These are phyloP conservation scores for Syzygium aromaticum DNA, from an alignment of 345 rosid genomes.

Conservation along the genomic window DNA sequence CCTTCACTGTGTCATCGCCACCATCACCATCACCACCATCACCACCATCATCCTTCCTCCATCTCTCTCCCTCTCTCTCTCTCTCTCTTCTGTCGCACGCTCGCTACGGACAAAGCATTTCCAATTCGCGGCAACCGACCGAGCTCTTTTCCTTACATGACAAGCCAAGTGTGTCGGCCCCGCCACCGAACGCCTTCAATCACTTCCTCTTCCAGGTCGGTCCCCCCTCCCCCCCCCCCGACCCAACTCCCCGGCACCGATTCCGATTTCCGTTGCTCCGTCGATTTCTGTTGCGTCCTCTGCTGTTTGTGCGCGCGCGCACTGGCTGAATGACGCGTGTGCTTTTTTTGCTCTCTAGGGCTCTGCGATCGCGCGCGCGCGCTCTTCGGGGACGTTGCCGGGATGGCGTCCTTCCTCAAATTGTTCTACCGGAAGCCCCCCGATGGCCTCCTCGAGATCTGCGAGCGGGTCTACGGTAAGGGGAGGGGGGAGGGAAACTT, in stretches of 20 bases:
- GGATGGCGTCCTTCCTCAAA: conserved; percentile 83
- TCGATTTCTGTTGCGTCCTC: neutral
- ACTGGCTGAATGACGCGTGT: neutral
- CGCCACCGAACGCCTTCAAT: neutral
- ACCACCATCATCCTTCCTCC: neutral
- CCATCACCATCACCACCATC: neutral
- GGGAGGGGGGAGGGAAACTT: neutral
- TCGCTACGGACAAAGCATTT: neutral
- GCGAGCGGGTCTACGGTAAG: conserved; percentile 74
- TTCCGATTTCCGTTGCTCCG: neutral
- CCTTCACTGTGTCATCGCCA: neutral
- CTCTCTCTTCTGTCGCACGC: neutral
- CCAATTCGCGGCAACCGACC: neutral
- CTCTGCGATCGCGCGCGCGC: neutral
- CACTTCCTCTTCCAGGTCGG: neutral
- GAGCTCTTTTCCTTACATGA: neutral
- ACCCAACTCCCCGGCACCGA: neutral
- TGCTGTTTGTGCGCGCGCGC: neutral
- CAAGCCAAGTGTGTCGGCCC: neutral
- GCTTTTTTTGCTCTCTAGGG: neutral
- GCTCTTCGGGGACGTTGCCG: neutral
- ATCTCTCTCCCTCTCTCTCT: neutral
- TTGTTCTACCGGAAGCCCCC: conserved; percentile 83
- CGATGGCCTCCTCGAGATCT: conserved; percentile 90
- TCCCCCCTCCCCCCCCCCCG: neutral